Evolutionary conservation across 768 basidiomycete genomes (phyloP).

Genomic region (Leccinum incarnatum): DNA sequence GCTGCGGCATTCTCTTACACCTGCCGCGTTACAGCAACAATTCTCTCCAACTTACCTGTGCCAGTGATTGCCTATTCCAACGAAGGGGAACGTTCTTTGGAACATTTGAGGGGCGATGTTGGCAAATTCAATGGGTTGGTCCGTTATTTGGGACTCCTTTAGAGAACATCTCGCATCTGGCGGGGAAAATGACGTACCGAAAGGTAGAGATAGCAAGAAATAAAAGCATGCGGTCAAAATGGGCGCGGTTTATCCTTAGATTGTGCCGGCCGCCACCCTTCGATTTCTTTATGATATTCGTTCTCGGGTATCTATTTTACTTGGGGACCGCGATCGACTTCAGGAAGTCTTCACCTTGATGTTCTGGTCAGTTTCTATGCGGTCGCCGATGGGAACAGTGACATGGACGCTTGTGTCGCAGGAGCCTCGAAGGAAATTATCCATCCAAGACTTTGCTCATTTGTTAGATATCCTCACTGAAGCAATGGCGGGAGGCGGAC

Average conservation of each 20-base stretch:
- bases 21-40: slow-evolving; percentile 40
- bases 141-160: slow-evolving; percentile 23
- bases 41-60: slow-evolving; percentile 55
- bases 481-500: slow-evolving; percentile 34
- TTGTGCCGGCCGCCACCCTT: slow-evolving; percentile 40
- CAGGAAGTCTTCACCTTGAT: slow-evolving; percentile 38
- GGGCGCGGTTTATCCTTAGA: slow-evolving; percentile 15
- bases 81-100: slow-evolving; percentile 34
- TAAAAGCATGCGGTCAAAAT: slow-evolving; percentile 23
- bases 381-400: slow-evolving; percentile 16
- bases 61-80: slow-evolving; percentile 26
- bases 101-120: slow-evolving; percentile 18
- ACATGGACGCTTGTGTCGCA: slow-evolving; percentile 40
- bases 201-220: slow-evolving; percentile 32
- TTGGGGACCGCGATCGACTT: slow-evolving; percentile 29
- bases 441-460: slow-evolving; percentile 43
- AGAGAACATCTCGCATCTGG: background rate
- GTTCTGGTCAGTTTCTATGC: slow-evolving; percentile 48
- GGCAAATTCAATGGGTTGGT: slow-evolving; percentile 31
- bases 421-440: slow-evolving; percentile 39
- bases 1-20: slow-evolving; percentile 47
- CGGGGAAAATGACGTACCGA: slow-evolving; percentile 15
- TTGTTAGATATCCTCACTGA: slow-evolving; percentile 42
- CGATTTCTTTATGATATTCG: slow-evolving; percentile 45
- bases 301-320: slow-evolving; percentile 24